Conservation (phyloP, 192 early-diverging fungal species). For the Coemansia sp. region DNA sequence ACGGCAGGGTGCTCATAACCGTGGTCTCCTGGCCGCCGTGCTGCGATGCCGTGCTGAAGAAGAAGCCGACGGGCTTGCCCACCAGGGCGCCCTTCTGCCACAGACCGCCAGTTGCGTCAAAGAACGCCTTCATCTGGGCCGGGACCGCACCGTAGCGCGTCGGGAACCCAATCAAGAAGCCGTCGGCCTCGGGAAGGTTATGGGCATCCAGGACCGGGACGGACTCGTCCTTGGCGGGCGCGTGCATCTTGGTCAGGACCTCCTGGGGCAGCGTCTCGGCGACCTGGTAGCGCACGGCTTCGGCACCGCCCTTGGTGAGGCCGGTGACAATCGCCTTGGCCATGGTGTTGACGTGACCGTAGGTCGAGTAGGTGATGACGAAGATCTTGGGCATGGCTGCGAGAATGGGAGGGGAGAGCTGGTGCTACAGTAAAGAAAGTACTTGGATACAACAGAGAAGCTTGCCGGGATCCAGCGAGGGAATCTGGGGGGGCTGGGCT, state of each 20-base stretch:
- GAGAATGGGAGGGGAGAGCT: background rate
- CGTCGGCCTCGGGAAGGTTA: slow-evolving; percentile 58
- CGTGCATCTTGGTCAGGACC: slow-evolving; percentile 66
- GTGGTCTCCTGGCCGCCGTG: slow-evolving; percentile 80
- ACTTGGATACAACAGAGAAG: too few species aligned
- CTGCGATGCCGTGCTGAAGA: slow-evolving; percentile 69
- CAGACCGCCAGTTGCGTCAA: slow-evolving; percentile 57
- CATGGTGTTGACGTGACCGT: slow-evolving; percentile 67
- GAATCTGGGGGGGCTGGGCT: too few species aligned
- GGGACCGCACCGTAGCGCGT: slow-evolving; percentile 66
- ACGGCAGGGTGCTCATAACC: slow-evolving; percentile 57
- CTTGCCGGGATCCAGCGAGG: too few species aligned
- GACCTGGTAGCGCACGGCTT: slow-evolving; percentile 53
- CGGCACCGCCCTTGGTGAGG: slow-evolving; percentile 48
- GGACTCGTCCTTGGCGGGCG: slow-evolving; percentile 50
- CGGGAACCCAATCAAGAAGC: slow-evolving; percentile 63
- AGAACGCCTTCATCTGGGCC: slow-evolving; percentile 75
- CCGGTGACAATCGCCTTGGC: slow-evolving; percentile 60
- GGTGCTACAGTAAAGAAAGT: too few species aligned
- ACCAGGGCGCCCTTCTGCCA: slow-evolving; percentile 52
- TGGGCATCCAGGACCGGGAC: slow-evolving; percentile 53
- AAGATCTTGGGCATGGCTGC: slow-evolving; percentile 48
- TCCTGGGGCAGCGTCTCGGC: slow-evolving; percentile 61
- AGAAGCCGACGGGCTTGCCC: slow-evolving; percentile 68
- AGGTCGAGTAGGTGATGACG: slow-evolving; percentile 65